A percentile compares a stretch with the other conserved stretches of the same genome.
phyloP scores from a whole-genome alignment of 805 yeast genomes.

The Lipomyces yamadae region DNA sequence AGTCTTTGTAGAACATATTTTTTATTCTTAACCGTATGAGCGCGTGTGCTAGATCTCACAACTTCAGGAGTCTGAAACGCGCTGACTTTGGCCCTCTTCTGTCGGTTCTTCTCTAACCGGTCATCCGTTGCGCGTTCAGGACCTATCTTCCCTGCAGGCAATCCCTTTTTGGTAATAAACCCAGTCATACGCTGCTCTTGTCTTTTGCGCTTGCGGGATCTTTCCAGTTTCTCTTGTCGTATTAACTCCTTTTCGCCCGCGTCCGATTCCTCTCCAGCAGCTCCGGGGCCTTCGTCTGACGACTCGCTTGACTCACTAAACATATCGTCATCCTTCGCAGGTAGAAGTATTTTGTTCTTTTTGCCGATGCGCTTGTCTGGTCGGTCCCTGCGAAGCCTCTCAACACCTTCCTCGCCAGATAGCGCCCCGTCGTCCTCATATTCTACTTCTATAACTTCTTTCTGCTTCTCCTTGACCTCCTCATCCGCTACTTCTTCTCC shows the following conservation, averaged over 20 bases:
- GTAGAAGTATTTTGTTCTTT: slow-evolving; percentile 15
- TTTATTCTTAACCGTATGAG: slow-evolving; percentile 76
- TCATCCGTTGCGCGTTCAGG: neutral
- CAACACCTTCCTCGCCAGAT: slow-evolving; percentile 9
- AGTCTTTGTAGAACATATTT: slow-evolving; percentile 75
- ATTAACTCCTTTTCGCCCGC: slow-evolving; percentile 69
- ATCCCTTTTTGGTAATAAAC: neutral
- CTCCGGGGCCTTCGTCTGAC: slow-evolving; percentile 50
- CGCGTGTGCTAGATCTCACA: slow-evolving; percentile 55
- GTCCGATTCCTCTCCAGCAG: slow-evolving; percentile 55
- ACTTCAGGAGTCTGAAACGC: neutral
- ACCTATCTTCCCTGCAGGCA: neutral
- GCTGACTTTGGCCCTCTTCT: slow-evolving; percentile 1
- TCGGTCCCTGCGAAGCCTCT: slow-evolving; percentile 1
- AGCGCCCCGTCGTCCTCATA: slow-evolving; percentile 5
- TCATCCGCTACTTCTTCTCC: slow-evolving; percentile 26
- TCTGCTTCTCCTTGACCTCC: slow-evolving; percentile 34
- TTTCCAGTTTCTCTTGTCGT: slow-evolving; percentile 42
- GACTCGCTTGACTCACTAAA: slow-evolving; percentile 52
- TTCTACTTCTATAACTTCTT: neutral
- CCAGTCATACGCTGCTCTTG: slow-evolving; percentile 31
- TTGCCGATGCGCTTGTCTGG: neutral
- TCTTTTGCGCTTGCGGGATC: slow-evolving; percentile 43
- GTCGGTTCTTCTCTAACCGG: neutral
- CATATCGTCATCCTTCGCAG: slow-evolving; percentile 50